Percentiles rank a stretch among this genome's conserved stretches.
phyloP scores from a whole-genome alignment of 371 early-diverging fungal species.

The Globomyces sp. region DNA sequence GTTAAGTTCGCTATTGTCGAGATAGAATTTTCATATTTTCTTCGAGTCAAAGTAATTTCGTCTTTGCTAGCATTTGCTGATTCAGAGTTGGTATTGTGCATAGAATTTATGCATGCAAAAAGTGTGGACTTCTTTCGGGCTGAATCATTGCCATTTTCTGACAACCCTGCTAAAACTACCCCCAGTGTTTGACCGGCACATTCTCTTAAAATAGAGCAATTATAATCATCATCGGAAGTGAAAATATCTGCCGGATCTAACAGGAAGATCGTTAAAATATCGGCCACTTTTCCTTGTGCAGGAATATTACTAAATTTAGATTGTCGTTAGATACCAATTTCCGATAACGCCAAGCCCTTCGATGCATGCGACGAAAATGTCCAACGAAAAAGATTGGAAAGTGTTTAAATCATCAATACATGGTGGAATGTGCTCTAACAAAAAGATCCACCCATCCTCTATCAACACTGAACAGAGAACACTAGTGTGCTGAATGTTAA shows the following conservation, averaged over 20 bases:
- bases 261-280: slow-evolving; percentile 58
- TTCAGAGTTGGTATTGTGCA: slow-evolving; percentile 16
- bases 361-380: slow-evolving; percentile 19
- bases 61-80: not conserved
- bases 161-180: slow-evolving; percentile 28
- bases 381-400: slow-evolving; percentile 2
- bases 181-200: slow-evolving; percentile 1
- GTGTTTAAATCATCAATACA: not conserved
- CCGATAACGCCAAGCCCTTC: slow-evolving; percentile 24
- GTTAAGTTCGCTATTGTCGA: slow-evolving; percentile 4
- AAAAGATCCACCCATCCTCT: too few species aligned
- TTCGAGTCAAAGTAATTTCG: not conserved
- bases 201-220: slow-evolving; percentile 15
- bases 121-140: slow-evolving; percentile 38
- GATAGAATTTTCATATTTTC: slow-evolving; percentile 8
- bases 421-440: too few species aligned
- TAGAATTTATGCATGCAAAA: slow-evolving; percentile 27
- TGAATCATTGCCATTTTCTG: slow-evolving; percentile 16
- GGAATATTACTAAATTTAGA: slow-evolving; percentile 3
- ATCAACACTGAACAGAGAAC: too few species aligned
- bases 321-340: slow-evolving; percentile 13
- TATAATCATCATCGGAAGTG: slow-evolving; percentile 39
- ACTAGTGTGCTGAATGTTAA: too few species aligned
- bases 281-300: slow-evolving; percentile 50
- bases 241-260: slow-evolving; percentile 63